Conservation (phyloP, 1,139 yeast genomes). For the Debaryomyces coudertii region DNA sequence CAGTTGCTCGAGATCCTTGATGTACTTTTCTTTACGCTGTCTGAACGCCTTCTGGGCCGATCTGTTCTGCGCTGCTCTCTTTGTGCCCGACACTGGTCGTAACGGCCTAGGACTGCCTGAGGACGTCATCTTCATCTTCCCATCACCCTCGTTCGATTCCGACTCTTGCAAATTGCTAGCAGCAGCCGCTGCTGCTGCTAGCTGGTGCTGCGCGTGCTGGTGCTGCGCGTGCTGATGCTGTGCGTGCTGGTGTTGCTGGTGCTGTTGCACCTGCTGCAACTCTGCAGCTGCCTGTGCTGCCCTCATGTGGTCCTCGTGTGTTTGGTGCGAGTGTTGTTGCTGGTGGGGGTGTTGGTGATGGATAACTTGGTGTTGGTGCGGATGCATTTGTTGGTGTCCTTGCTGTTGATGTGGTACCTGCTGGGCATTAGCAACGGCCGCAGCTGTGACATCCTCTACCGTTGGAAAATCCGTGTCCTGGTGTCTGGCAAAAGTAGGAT, state of each 20-base stretch:
- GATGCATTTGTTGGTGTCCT: constrained; percentile 12
- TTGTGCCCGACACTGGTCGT: constrained; percentile 61
- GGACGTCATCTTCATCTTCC: constrained; percentile 15
- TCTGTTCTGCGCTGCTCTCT: constrained; percentile 87
- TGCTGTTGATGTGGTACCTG: constrained; percentile 15
- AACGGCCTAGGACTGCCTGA: constrained; percentile 13
- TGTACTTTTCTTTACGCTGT: constrained; percentile 74
- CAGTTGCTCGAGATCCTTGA: constrained; percentile 74
- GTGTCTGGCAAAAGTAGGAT: constrained; percentile 36
- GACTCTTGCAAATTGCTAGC: constrained; percentile 13
- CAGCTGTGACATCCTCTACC: constrained; percentile 37
- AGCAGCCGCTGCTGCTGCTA: constrained; percentile 15
- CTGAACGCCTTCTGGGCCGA: constrained; percentile 89
- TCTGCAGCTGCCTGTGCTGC: constrained; percentile 21
- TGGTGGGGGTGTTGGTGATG: constrained; percentile 12
- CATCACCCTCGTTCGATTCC: constrained; percentile 10
- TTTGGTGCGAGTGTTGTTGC: constrained; percentile 12
- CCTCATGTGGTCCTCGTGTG: constrained; percentile 17
- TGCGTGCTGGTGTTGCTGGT: constrained; percentile 16
- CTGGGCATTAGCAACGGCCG: constrained; percentile 33
- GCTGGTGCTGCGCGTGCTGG: constrained; percentile 18
- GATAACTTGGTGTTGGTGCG: constrained; percentile 12
- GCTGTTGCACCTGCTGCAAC: constrained; percentile 17
- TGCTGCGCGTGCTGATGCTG: constrained; percentile 16
- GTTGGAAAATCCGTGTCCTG: constrained; percentile 28